phyloP scores from a whole-genome alignment of 176 grass and related monocot species.

The bread wheat (Triticum aestivum) region IWGSC_CS_RefSeq_v2.1 NC_057801.1:268117436-268117935 shows the following conservation, averaged over 20 bases:
- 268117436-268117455: conserved; percentile 7
- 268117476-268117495: not conserved
- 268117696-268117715: not conserved
- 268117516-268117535: not conserved
- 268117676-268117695: not conserved
- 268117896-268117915: not conserved
- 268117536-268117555: not conserved
- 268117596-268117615: too few relatives aligned
- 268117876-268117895: not conserved
- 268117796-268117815: not conserved
- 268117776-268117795: not conserved
- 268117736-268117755: too few relatives aligned
- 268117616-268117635: too few relatives aligned
- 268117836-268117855: not conserved
- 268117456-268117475: not conserved
- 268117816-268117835: not conserved
- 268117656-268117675: too few relatives aligned
- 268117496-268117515: not conserved
- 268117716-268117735: too few relatives aligned
- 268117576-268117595: too few relatives aligned
- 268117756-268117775: not conserved
- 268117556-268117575: too few relatives aligned
- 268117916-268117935: not conserved
- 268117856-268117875: not conserved
- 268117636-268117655: too few relatives aligned